phyloP scores from a whole-genome alignment of 345 rosid species.

The Pistacia vera region DNA sequence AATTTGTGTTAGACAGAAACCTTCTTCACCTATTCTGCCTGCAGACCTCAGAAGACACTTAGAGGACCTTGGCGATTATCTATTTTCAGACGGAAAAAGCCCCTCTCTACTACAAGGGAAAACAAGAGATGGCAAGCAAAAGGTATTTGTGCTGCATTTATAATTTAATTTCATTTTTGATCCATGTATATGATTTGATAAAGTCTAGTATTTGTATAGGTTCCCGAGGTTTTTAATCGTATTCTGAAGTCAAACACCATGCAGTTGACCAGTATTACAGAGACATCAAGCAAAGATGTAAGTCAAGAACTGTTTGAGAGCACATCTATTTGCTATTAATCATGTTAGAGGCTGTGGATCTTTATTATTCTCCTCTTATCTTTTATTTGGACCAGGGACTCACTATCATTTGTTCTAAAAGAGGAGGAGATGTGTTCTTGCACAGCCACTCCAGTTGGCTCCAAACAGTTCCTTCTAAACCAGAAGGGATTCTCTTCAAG shows the following conservation, averaged over 20 bases:
- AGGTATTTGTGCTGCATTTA: conserved; percentile 36
- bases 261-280: conserved; percentile 63
- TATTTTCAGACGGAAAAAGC: conserved; percentile 67
- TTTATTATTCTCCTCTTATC: background rate
- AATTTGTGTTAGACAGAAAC: conserved; percentile 57
- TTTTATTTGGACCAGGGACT: conserved; percentile 53
- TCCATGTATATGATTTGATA: conserved; percentile 5
- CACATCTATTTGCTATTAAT: background rate
- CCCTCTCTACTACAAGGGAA: conserved; percentile 43
- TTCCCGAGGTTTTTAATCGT: conserved; percentile 60
- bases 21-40: conserved; percentile 49
- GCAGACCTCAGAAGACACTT: conserved; percentile 60
- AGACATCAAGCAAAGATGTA: conserved; percentile 78
- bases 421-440: conserved; percentile 65
- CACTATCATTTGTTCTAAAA: conserved; percentile 56
- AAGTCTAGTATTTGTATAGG: conserved; percentile 32
- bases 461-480: conserved; percentile 64
- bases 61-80: conserved; percentile 64
- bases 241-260: conserved; percentile 54
- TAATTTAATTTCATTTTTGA: conserved; percentile 3
- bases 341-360: background rate
- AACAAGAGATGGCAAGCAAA: conserved; percentile 47
- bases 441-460: conserved; percentile 69
- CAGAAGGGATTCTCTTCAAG: conserved; percentile 69
- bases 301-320: conserved; percentile 23